Conservation (phyloP, 2,329 filamentous ascomycete genomes). For the Rutstroemia sp. region DNA sequence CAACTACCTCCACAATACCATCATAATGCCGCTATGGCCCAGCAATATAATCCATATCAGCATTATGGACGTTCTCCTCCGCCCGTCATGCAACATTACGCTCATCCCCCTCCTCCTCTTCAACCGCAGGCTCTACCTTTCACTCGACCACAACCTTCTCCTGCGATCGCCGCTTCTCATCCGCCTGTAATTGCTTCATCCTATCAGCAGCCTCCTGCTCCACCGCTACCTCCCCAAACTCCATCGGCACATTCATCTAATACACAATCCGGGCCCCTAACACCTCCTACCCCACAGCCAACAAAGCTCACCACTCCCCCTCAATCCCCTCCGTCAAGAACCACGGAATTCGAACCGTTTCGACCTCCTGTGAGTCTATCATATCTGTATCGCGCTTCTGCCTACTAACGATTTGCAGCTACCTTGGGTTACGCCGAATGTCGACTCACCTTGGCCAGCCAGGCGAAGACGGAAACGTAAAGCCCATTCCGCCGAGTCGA, state of each 20-base stretch:
- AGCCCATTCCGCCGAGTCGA: conserved; percentile 28
- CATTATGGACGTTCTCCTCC: conserved; percentile 44
- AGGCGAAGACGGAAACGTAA: conserved; percentile 36
- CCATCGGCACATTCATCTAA: conserved; percentile 29
- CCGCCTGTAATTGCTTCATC: conserved; percentile 34
- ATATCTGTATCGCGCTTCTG: neutral
- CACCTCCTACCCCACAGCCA: conserved; percentile 39
- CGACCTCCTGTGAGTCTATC: conserved; percentile 42
- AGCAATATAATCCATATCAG: conserved; percentile 36
- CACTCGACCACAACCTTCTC: conserved; percentile 43
- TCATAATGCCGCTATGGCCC: conserved; percentile 43
- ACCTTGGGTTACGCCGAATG: conserved; percentile 46
- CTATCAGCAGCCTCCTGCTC: conserved; percentile 42
- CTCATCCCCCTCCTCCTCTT: conserved; percentile 31
- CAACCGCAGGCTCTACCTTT: conserved; percentile 31
- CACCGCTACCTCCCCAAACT: conserved; percentile 35
- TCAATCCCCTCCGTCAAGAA: conserved; percentile 21
- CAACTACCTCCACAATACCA: conserved; percentile 55
- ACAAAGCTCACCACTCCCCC: conserved; percentile 18
- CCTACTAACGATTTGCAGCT: conserved; percentile 36
- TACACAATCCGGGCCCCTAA: conserved; percentile 31
- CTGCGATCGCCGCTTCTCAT: conserved; percentile 48
- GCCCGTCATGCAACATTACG: conserved; percentile 45
- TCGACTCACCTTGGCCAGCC: conserved; percentile 44
- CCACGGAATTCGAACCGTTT: conserved; percentile 31